Percentiles rank a stretch among this genome's conserved stretches.
Conservation (phyloP, 2,329 filamentous ascomycete genomes). For the Xylaria multiplex region DNA sequence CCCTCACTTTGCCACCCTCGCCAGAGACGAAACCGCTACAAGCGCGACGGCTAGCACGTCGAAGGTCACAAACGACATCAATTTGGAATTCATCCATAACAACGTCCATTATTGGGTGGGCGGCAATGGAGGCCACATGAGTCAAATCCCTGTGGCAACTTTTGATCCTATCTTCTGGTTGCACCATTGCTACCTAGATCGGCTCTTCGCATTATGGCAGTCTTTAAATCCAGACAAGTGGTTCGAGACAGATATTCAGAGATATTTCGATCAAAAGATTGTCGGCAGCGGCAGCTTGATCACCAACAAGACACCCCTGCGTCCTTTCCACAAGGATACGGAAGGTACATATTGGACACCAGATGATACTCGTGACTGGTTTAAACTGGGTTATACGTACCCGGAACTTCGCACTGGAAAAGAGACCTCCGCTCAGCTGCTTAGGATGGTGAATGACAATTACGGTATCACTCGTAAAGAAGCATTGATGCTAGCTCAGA, state of each 20-base stretch:
- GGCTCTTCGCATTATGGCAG: slow-evolving; percentile 36
- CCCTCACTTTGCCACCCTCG: slow-evolving; percentile 36
- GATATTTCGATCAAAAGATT: slow-evolving; percentile 35
- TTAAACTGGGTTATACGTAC: slow-evolving; percentile 35
- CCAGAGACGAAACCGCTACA: slow-evolving; percentile 24
- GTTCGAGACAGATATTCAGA: slow-evolving; percentile 35
- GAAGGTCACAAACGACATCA: slow-evolving; percentile 35
- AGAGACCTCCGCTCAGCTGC: slow-evolving; percentile 21
- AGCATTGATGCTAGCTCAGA: slow-evolving; percentile 26
- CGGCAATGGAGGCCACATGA: slow-evolving; percentile 61
- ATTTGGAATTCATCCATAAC: slow-evolving; percentile 55
- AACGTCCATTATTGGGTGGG: slow-evolving; percentile 51
- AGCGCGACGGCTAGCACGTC: slow-evolving; percentile 27
- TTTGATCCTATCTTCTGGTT: slow-evolving; percentile 74
- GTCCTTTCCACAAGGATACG: slow-evolving; percentile 35
- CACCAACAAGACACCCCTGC: slow-evolving; percentile 35
- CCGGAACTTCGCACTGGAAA: slow-evolving; percentile 32
- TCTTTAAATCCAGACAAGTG: slow-evolving; percentile 33
- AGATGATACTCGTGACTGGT: slow-evolving; percentile 29
- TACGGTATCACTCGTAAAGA: slow-evolving; percentile 33
- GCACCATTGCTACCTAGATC: slow-evolving; percentile 59
- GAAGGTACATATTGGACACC: slow-evolving; percentile 32
- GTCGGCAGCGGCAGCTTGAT: slow-evolving; percentile 33
- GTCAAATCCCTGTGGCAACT: slow-evolving; percentile 63
- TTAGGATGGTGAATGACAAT: slow-evolving; percentile 30